These are phyloP conservation scores for Colletotrichum tabaci DNA, from an alignment of 2,329 filamentous ascomycete species.

Conservation along the genomic window DNA sequence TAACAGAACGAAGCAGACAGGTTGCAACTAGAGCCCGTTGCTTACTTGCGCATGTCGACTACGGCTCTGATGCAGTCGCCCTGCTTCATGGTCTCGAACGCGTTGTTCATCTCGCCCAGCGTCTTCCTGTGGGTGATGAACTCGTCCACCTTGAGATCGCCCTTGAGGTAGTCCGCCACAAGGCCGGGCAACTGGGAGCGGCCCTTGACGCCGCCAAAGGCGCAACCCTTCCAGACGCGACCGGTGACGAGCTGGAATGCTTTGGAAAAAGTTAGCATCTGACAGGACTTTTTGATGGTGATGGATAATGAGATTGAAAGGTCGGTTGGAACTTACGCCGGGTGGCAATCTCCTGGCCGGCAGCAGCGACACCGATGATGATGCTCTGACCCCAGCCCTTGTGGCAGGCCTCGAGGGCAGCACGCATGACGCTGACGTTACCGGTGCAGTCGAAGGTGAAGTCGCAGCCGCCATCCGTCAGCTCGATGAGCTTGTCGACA, in stretches of 20 bases:
- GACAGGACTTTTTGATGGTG: no score
- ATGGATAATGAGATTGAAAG: not conserved
- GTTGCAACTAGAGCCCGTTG: conserved; percentile 38
- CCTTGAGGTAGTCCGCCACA: conserved; percentile 89
- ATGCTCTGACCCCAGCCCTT: conserved; percentile 99
- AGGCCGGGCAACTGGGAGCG: conserved; percentile 91
- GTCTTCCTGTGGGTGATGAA: conserved; percentile 97
- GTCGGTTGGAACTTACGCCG: conserved; percentile 76
- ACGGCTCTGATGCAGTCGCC: conserved; percentile 98
- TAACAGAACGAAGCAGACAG: conserved; percentile 16
- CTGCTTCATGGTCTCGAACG: conserved; percentile 94
- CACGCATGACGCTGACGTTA: conserved; percentile 95
- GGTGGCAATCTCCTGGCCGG: conserved; percentile 94
- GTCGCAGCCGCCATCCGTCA: conserved; percentile 98
- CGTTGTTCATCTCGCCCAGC: conserved; percentile 86
- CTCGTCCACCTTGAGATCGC: conserved; percentile 96
- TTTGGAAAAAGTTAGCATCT: conserved; percentile 52
- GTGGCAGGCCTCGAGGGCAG: conserved; percentile 96
- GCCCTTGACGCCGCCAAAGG: conserved; percentile 98
- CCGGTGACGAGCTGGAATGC: conserved; percentile 99
- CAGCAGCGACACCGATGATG: conserved; percentile 96
- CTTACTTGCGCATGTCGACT: conserved; percentile 72
- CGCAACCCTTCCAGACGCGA: conserved; percentile 97
- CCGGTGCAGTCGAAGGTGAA: conserved; percentile 99
- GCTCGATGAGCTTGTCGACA: conserved; percentile 93